A percentile compares a stretch with the other conserved stretches of the same genome.
These are phyloP conservation scores for Chrysanthemum seticuspe DNA, from an alignment of 129 eudicot genomes.

Conservation along the genomic window DNA sequence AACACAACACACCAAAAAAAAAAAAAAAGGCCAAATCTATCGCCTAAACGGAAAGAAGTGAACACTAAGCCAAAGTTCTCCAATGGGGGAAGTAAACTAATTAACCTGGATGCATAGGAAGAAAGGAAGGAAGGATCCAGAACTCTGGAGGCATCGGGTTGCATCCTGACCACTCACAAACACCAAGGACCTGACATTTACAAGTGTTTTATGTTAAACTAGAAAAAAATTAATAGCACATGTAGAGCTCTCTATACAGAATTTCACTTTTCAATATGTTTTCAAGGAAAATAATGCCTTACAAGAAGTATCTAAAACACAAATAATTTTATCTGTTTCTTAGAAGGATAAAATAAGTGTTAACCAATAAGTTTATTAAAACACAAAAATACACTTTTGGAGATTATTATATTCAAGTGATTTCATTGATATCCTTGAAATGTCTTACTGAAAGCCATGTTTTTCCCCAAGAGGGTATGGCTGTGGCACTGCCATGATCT, in stretches of 20 bases:
- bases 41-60: too few relatives aligned
- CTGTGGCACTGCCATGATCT: slow-evolving; percentile 59
- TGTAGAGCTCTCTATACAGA: too few relatives aligned
- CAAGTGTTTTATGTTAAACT: too few relatives aligned
- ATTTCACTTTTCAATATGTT: too few relatives aligned
- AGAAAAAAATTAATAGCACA: too few relatives aligned
- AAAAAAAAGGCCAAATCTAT: too few relatives aligned
- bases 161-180: slow-evolving; percentile 63
- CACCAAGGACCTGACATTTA: slow-evolving; percentile 52
- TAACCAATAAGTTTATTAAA: not conserved
- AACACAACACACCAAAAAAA: too few relatives aligned
- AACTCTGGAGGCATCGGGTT: slow-evolving; percentile 86
- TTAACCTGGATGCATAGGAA: slow-evolving; percentile 74
- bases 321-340: too few relatives aligned
- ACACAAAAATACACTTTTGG: not conserved
- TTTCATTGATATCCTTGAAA: not conserved
- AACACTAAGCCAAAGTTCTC: too few relatives aligned
- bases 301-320: too few relatives aligned
- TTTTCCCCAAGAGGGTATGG: slow-evolving; percentile 82
- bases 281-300: too few relatives aligned
- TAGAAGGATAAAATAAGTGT: too few relatives aligned
- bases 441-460: slow-evolving; percentile 66
- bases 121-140: slow-evolving; percentile 66
- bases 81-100: not conserved
- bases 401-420: not conserved